Conservation (phyloP, 106 monocot species). For the Acorus gramineus region DNA sequence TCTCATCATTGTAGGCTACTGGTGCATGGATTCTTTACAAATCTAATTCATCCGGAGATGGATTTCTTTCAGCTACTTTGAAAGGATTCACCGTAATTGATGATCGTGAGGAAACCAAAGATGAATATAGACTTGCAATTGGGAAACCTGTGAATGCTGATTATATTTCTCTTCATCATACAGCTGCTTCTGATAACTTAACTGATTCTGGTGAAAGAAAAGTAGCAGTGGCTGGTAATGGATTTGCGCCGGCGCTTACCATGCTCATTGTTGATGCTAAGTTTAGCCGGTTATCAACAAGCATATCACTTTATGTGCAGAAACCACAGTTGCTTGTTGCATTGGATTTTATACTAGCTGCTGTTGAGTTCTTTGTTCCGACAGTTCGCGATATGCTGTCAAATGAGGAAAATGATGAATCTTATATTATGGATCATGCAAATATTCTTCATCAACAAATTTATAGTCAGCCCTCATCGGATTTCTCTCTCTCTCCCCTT, state of each 20-base stretch:
- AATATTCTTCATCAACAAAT: conserved; percentile 55
- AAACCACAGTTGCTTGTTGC: conserved; percentile 90
- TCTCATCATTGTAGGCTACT: conserved; percentile 43
- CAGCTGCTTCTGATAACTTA: conserved; percentile 7
- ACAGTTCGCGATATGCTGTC: conserved; percentile 57
- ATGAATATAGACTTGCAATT: conserved; percentile 84
- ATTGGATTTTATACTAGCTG: conserved; percentile 78
- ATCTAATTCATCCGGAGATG: conserved; percentile 53
- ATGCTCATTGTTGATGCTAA: conserved; percentile 94
- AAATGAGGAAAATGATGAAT: conserved; percentile 49
- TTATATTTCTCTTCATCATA: conserved; percentile 14
- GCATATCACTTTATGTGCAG: conserved; percentile 64
- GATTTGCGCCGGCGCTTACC: conserved; percentile 35
- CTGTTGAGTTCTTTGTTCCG: conserved; percentile 83
- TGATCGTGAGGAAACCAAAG: conserved; percentile 84
- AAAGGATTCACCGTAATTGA: conserved; percentile 79
- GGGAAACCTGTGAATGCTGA: conserved; percentile 48
- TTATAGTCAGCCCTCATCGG: conserved; percentile 47
- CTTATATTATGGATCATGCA: conserved; percentile 27
- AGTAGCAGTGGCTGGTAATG: conserved; percentile 11
- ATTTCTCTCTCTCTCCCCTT: conserved; percentile 57
- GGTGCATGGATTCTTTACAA: conserved; percentile 94
- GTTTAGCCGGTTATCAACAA: conserved; percentile 42
- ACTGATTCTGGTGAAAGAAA: conserved; percentile 14
- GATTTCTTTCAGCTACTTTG: conserved; percentile 85